Evolutionary conservation across 179 eudicot species (phyloP), one percentile per base, ranked within the genome.

Genomic region (Corrigiola litoralis): DNA sequence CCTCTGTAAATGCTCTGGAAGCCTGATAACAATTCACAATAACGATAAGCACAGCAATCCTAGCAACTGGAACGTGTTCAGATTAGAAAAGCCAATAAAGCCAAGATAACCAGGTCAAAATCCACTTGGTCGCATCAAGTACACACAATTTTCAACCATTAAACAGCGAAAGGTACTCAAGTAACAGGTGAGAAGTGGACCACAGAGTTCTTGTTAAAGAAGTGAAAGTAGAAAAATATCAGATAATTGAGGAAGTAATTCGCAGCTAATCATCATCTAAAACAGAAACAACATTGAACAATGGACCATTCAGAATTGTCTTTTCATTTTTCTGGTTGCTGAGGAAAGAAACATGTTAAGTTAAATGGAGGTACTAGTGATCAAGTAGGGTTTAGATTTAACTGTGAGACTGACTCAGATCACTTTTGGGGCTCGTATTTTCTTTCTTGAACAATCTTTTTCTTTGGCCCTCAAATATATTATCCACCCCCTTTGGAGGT

Each of bases 1-100:
- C 86, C 42, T 85, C 87, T 28, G 58, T 74, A 80, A 83, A 88
- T 52, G 79, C 74, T 75, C 71, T 79, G 11, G 85, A 76, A 54
- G 71, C 81, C 97, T 90, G 84, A 71, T n/a, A 66, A 51, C 21
- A 48, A 51, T 60, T 53, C 74, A 72, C 29, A 61, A 13, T 28
- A 40, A 8, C 5, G 14, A 59, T 28, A 24, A 41, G 42, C 4
- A 20, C 42, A 41, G 9, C 20, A 18, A 33, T 56, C 34, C 29
- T 16, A 6, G 12, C 25, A 24, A n/a, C n/a, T n/a, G n/a, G n/a
- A n/a, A n/a, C n/a, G n/a, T n/a, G n/a, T n/a, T n/a, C n/a, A n/a
- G n/a, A n/a, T n/a, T n/a, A n/a, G n/a, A n/a, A n/a, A n/a, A n/a
- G n/a, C n/a, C n/a, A n/a, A n/a, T n/a, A n/a, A n/a, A n/a, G n/a